Percentiles rank a stretch among this genome's conserved stretches.
Conservation (phyloP, 2,329 filamentous ascomycete genomes). For the Beauveria scarabaeidicola region DNA sequence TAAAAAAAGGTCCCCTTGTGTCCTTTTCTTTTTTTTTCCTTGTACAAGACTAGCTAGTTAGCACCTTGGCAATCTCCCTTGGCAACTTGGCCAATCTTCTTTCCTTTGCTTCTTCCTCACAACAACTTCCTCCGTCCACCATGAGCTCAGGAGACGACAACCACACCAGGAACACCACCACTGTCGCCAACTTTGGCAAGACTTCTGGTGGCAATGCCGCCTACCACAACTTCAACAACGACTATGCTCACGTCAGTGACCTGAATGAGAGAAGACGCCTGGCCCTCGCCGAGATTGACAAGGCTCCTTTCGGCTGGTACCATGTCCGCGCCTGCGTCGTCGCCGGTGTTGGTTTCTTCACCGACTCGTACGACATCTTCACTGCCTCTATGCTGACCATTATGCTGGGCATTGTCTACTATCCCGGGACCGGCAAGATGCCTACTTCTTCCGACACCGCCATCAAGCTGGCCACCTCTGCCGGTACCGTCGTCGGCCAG, state of each 20-base stretch:
- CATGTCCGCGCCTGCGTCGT: constrained; percentile 70
- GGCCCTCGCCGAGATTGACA: constrained; percentile 74
- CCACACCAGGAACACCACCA: constrained; percentile 6
- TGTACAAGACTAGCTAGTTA: constrained; percentile 3
- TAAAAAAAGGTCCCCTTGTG: neutral
- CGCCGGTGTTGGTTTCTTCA: constrained; percentile 82
- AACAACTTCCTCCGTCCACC: neutral
- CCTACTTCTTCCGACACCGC: constrained; percentile 63
- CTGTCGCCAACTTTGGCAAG: constrained; percentile 23
- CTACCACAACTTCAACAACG: constrained; percentile 72
- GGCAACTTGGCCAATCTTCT: constrained; percentile 1
- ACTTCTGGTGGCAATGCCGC: constrained; percentile 60
- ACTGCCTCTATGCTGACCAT: constrained; percentile 63
- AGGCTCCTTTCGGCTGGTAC: constrained; percentile 76
- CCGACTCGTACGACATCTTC: constrained; percentile 79
- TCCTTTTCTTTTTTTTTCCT: neutral
- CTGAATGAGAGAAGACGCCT: constrained; percentile 71
- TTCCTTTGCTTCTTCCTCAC: constrained; percentile 1
- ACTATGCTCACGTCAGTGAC: constrained; percentile 56
- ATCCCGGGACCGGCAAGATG: constrained; percentile 48
- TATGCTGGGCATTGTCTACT: constrained; percentile 76
- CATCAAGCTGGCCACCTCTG: constrained; percentile 78
- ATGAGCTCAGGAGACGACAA: constrained; percentile 7
- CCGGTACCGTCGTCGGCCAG: constrained; percentile 76
- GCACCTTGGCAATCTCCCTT: constrained; percentile 6